Evolutionary conservation across 2,329 filamentous ascomycete species (phyloP).

Genomic region (Trichoderma sp.): DNA sequence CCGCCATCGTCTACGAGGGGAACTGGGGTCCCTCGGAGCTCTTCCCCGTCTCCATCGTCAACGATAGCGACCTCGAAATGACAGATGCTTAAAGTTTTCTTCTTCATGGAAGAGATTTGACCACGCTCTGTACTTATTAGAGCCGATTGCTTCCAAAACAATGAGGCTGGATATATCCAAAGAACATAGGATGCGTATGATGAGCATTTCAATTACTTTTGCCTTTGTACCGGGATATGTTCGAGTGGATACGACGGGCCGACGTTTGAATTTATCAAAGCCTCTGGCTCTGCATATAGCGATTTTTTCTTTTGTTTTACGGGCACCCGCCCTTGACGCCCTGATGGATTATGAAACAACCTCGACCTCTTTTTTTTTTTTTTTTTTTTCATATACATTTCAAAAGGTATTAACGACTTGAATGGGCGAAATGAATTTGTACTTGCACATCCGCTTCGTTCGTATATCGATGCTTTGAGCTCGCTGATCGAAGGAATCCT

Average conservation of each 20-base stretch:
- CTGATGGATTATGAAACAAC: conserved; percentile 23
- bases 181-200: conserved; percentile 22
- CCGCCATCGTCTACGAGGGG: conserved; percentile 94
- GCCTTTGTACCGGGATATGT: conserved; percentile 27
- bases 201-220: conserved; percentile 22
- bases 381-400: too few species aligned
- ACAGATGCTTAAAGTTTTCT: conserved; percentile 47
- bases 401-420: conserved; percentile 28
- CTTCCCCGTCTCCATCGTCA: conserved; percentile 36
- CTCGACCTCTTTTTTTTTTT: conserved; percentile 22
- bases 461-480: background rate
- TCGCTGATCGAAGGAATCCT: background rate
- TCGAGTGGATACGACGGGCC: conserved; percentile 23
- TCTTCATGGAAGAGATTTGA: background rate
- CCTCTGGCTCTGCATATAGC: conserved; percentile 9
- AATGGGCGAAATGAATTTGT: conserved; percentile 22
- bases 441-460: background rate
- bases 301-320: conserved; percentile 8
- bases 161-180: conserved; percentile 33
- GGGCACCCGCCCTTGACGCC: conserved; percentile 19
- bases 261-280: conserved; percentile 22
- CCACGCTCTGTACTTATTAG: background rate
- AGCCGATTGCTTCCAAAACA: conserved; percentile 23
- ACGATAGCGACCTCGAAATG: conserved; percentile 56
- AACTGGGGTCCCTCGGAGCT: conserved; percentile 81